Base-by-base conservation (phyloP, 2,329 filamentous ascomycete species). In the Fusarium miscanthi region DNA sequence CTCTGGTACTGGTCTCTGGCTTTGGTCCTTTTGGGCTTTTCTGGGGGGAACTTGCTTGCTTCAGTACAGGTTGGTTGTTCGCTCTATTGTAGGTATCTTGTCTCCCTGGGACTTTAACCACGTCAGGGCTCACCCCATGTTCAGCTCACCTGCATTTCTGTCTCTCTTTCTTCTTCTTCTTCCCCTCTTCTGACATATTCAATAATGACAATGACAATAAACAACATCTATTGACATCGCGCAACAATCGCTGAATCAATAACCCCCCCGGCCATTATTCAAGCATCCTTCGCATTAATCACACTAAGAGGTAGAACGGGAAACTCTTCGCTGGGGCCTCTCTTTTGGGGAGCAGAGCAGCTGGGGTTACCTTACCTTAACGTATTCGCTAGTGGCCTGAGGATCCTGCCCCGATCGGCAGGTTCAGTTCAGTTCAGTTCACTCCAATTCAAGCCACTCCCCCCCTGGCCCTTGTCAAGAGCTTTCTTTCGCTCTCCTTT, bases 401-500 rank as follows among this genome's bases (percentile, higher is more conserved):
- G 76, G 76, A 78, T 74, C 78, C 76, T 74, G 72, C 79, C 77
- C 76, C 79, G 75, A 80, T 79, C 78, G 80, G 77, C 79, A 78
- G 76, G 77, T 76, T 79, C 49, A 51, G 31, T 37, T 37, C 46
- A 51, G 17, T 35, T 25, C 74, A 74, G 79, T 75, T 75, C 74
- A 78, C 76, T 71, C 70, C 77, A 51, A 35, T 14, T 51, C 74
- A 74, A 80, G 76, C 77, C 74, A 78, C 76, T 70, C 70, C 77
- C 76, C 75, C 78, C 66, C 70, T 69, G 76, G 61, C 63, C 74
- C 74, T 75, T 74, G 75, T 59, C 71, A 73, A 77, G 73, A 77
- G 74, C 76, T 77, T 77, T 76, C 76, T 78, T 75, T 76, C 73
- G 69, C 74, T 80, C 78, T 79, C 79, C 79, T 82, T 82, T 82